Base-by-base conservation (phyloP, 2,329 filamentous ascomycete genomes). In the Didymella segeticola region DNA sequence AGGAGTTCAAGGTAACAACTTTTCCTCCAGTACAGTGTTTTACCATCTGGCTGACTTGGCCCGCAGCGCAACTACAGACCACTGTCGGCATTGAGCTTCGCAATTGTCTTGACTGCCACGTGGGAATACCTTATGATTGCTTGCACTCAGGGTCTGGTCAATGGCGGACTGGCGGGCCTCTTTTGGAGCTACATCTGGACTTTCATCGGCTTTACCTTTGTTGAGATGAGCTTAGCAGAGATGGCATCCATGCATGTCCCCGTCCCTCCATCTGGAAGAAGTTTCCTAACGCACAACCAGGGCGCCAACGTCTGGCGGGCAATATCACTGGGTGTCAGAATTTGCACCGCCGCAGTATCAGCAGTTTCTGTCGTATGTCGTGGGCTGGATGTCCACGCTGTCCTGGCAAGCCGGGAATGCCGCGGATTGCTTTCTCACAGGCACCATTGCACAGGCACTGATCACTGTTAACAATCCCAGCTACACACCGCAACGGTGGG, bases 391-490 rank as follows among this genome's bases (percentile, higher is more conserved):
- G 58, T 75, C 71, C 0, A 73, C 77, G 1, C 58, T 81, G 5
- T 73, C 72, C 7, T 82, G 79, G 79, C 78, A 80, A 57, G 75
- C 77, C 1, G 77, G 74, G 7, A 71, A 70, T 22, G 78, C 79
- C 5, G 73, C 73, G 5, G 75, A 75, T 2, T 72, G 72, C 0
- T 80, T 78, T 56, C 65, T 79, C 1, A 71, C 73, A 0, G 76
- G 75, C 2, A 77, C 74, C 0, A 63, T 79, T 20, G 76, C 80
- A 22, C 77, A 66, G 76, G 66, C 60, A 1, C 54, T 70, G 3
- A 51, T 64, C 2, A 53, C 63, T 3, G 61, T 81, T 31, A 79
- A 75, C 46, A 70, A 75, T 20, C 70, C 72, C 0, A 60, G 64
- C 3, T 81, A 80, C 47, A 58, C 60, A 0, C 67, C 69, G 0